phyloP scores from a whole-genome alignment of 495 filamentous ascomycete species.

The Aspergillus baeticus region DNA sequence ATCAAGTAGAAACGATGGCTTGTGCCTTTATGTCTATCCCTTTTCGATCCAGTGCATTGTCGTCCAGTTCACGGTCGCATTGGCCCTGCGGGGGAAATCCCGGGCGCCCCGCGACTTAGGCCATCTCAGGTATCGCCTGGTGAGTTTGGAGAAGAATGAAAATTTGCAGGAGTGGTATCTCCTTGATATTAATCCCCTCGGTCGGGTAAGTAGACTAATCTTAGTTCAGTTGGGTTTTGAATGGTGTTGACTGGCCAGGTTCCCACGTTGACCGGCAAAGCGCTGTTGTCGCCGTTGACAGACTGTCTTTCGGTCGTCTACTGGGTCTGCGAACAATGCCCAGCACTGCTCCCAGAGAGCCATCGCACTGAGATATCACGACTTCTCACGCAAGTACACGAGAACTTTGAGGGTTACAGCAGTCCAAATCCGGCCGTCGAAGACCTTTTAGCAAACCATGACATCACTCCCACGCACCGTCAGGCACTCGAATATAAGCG shows the following conservation, averaged over 20 bases:
- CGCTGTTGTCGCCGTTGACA: slow-evolving; percentile 8
- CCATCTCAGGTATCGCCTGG: slow-evolving; percentile 7
- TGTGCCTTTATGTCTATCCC: slow-evolving; percentile 13
- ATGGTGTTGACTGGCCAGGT: slow-evolving; percentile 1
- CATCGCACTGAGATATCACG: slow-evolving; percentile 9
- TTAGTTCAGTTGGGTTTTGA: background rate
- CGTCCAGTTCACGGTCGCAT: slow-evolving; percentile 9
- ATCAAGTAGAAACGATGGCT: background rate
- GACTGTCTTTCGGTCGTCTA: slow-evolving; percentile 14
- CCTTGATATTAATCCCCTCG: slow-evolving; percentile 7
- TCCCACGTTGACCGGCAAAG: slow-evolving; percentile 8
- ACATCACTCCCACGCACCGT: slow-evolving; percentile 12
- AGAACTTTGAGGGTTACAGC: slow-evolving; percentile 4
- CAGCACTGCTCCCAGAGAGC: slow-evolving; percentile 7
- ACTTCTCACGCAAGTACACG: slow-evolving; percentile 13
- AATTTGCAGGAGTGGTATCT: slow-evolving; percentile 13
- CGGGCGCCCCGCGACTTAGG: slow-evolving; percentile 7
- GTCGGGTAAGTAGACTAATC: slow-evolving; percentile 6
- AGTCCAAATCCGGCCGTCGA: slow-evolving; percentile 13
- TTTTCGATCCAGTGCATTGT: slow-evolving; percentile 14
- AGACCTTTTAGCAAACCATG: slow-evolving; percentile 12
- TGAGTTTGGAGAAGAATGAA: slow-evolving; percentile 13
- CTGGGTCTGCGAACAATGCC: slow-evolving; percentile 15
- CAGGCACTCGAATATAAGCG: slow-evolving; percentile 16
- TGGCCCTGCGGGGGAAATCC: slow-evolving; percentile 10